Evolutionary conservation across 2,329 filamentous ascomycete species (phyloP).

Genomic region (Monilinia laxa): DNA sequence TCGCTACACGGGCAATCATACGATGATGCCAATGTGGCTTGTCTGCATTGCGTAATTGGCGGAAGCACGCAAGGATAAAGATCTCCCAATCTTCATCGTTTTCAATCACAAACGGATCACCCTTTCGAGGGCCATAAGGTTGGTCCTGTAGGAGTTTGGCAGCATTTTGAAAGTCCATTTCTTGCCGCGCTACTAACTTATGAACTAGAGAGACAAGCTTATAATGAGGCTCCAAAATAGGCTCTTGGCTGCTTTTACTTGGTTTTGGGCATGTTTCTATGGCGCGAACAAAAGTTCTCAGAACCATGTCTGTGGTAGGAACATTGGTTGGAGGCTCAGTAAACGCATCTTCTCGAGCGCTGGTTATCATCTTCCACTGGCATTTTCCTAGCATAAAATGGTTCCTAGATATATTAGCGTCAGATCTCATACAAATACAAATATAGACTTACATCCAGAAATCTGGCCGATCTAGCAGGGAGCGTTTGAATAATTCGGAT

Average conservation of each 20-base stretch:
- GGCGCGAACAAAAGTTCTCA: slow-evolving; percentile 57
- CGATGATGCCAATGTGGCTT: slow-evolving; percentile 76
- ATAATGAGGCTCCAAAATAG: slow-evolving; percentile 70
- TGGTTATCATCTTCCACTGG: slow-evolving; percentile 67
- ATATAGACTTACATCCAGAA: slow-evolving; percentile 57
- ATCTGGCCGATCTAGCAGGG: slow-evolving; percentile 57
- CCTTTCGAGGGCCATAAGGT: slow-evolving; percentile 37
- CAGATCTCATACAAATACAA: background rate
- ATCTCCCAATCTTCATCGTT: slow-evolving; percentile 54
- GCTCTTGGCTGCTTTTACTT: slow-evolving; percentile 59
- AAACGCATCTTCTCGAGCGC: slow-evolving; percentile 45
- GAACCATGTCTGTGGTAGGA: slow-evolving; percentile 46
- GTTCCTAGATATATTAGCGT: slow-evolving; percentile 46
- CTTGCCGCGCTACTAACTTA: slow-evolving; percentile 55
- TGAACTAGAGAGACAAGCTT: slow-evolving; percentile 67
- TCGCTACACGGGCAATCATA: slow-evolving; percentile 62
- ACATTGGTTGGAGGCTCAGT: slow-evolving; percentile 38
- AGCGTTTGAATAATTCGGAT: slow-evolving; percentile 57
- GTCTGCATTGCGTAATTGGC: slow-evolving; percentile 49
- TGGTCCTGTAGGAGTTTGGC: slow-evolving; percentile 42
- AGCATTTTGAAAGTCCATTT: slow-evolving; percentile 35
- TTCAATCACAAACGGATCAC: slow-evolving; percentile 35
- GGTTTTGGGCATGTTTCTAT: slow-evolving; percentile 61
- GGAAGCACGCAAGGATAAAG: slow-evolving; percentile 52
- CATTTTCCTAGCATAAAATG: slow-evolving; percentile 71